A percentile compares a stretch with the other conserved stretches of the same genome.
These are phyloP conservation scores for Prasinococcaceae sp. DNA, from an alignment of 139 green algal species.

Conservation along the genomic window DNA sequence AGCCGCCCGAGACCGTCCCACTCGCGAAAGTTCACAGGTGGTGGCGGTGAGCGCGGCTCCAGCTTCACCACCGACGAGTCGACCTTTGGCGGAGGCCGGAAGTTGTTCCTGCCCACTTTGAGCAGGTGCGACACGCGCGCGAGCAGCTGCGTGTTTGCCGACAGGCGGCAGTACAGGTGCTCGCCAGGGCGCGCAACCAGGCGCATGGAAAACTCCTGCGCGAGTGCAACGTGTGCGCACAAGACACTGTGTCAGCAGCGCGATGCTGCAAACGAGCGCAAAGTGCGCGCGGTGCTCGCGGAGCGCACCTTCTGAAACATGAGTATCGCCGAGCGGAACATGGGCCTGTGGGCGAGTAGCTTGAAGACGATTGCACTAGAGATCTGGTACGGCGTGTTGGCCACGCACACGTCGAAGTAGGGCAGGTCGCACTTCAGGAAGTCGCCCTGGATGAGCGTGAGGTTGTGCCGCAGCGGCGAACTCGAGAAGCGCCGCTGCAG, in stretches of 20 bases:
- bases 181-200: constrained; percentile 82
- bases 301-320: too few species aligned
- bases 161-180: constrained; percentile 62
- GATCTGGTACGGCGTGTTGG: constrained; percentile 99
- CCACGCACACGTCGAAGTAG: constrained; percentile 99
- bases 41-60: constrained; percentile 82
- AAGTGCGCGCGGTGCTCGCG: too few species aligned
- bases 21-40: constrained; percentile 88
- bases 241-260: too few species aligned
- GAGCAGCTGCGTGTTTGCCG: constrained; percentile 94
- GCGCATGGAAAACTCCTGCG: constrained; percentile 97
- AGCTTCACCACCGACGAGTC: constrained; percentile 93
- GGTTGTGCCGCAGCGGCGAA: constrained; percentile 42
- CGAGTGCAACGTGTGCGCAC: too few species aligned
- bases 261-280: too few species aligned
- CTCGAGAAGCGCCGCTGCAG: constrained; percentile 81
- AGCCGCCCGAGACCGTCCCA: constrained; percentile 92
- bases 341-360: constrained; percentile 71
- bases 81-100: constrained; percentile 86
- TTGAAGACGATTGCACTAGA: constrained; percentile 97
- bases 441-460: constrained; percentile 87
- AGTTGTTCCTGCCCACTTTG: constrained; percentile 84
- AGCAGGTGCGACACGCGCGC: constrained; percentile 54
- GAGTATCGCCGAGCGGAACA: constrained; percentile 84
- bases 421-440: constrained; percentile 70